Conservation (phyloP, 371 early-diverging fungal species). For the Apophysomyces trapeziformis region DNA sequence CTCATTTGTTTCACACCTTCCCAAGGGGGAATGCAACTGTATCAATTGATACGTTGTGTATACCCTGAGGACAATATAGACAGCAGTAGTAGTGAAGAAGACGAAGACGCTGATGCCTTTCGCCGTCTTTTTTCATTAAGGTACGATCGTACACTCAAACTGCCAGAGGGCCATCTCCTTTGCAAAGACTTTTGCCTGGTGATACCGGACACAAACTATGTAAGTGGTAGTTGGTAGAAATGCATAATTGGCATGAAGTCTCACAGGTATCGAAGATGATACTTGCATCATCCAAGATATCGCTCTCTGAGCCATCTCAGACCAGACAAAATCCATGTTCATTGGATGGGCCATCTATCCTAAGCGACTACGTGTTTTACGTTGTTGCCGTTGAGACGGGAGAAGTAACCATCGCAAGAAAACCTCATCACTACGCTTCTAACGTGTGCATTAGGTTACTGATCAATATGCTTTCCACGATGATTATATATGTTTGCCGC, state of each 20-base stretch:
- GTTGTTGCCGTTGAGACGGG: constrained; percentile 3
- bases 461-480: not conserved
- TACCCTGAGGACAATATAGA: not conserved
- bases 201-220: constrained; percentile 6
- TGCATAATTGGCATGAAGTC: not conserved
- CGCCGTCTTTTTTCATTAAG: constrained; percentile 9
- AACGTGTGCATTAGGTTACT: constrained; percentile 3
- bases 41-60: constrained; percentile 2
- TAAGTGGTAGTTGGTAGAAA: constrained; percentile 2
- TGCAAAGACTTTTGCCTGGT: constrained; percentile 18
- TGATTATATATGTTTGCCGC: constrained; percentile 9
- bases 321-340: constrained; percentile 6
- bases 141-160: constrained; percentile 8
- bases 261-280: constrained; percentile 1
- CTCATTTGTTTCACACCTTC: constrained; percentile 3
- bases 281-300: constrained; percentile 13
- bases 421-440: not conserved
- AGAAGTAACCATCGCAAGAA: not conserved
- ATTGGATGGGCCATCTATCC: not conserved
- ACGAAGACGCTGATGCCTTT: not conserved
- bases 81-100: not conserved
- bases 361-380: constrained; percentile 16
- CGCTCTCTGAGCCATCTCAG: not conserved
- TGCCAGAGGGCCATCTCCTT: constrained; percentile 13
- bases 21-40: constrained; percentile 3